These are phyloP conservation scores for Monosporascus sp. DNA, from an alignment of 2,329 filamentous ascomycete species.

Conservation along the genomic window DNA sequence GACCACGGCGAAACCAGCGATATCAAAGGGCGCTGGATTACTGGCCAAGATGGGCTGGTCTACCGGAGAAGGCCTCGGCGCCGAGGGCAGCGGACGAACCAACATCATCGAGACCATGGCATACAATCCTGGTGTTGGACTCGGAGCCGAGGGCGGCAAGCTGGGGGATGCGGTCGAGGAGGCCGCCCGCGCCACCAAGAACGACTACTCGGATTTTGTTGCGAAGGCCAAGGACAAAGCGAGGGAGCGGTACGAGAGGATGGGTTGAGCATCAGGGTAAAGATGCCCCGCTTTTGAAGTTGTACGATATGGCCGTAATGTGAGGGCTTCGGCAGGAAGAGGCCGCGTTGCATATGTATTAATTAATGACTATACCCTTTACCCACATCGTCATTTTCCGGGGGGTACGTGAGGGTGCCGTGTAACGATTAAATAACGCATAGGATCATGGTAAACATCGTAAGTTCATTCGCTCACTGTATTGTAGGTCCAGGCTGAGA, in stretches of 20 bases:
- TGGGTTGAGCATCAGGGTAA: constrained; percentile 28
- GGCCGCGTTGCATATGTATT: no score
- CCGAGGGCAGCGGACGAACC: constrained; percentile 55
- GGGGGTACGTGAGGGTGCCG: no score
- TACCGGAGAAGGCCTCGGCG: constrained; percentile 59
- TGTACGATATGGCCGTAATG: no score
- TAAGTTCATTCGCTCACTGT: no score
- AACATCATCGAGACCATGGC: constrained; percentile 59
- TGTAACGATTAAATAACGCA: no score
- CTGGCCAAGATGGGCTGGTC: constrained; percentile 71
- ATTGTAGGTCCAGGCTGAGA: no score
- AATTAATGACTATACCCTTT: no score
- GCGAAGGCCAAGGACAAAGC: constrained; percentile 61
- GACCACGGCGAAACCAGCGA: constrained; percentile 28
- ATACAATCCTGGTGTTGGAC: constrained; percentile 63
- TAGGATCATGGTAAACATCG: no score
- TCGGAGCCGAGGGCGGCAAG: constrained; percentile 65
- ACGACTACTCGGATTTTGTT: constrained; percentile 57
- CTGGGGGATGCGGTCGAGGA: constrained; percentile 62
- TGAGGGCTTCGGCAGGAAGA: no score
- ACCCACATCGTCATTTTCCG: no score
- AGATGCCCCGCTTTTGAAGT: no score
- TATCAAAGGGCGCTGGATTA: constrained; percentile 61
- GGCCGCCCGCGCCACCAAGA: constrained; percentile 56
- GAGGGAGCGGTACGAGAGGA: constrained; percentile 57